Conservation (phyloP, 2,329 filamentous ascomycete genomes). For the Samsoniella hepiali region DNA sequence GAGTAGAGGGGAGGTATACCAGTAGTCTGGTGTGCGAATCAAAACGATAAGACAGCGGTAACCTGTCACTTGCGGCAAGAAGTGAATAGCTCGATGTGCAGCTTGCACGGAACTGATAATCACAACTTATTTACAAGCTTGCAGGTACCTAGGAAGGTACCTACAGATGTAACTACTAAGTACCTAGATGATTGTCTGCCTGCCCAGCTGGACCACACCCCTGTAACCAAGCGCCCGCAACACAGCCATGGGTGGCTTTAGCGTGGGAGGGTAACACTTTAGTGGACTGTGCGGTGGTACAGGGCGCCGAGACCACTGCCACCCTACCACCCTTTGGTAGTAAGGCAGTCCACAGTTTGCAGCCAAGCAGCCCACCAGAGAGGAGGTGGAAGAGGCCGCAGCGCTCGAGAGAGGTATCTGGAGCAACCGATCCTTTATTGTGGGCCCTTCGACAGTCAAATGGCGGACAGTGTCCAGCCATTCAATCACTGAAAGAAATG, state of each 20-base stretch:
- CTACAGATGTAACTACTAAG: too few relatives aligned
- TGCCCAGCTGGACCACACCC: too few relatives aligned
- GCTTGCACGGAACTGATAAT: too few relatives aligned
- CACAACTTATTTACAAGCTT: too few relatives aligned
- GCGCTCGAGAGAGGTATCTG: neutral
- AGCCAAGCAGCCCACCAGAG: neutral
- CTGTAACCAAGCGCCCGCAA: too few relatives aligned
- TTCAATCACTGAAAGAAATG: too few relatives aligned
- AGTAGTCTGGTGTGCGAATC: neutral
- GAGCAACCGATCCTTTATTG: conserved; percentile 11
- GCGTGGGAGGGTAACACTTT: neutral
- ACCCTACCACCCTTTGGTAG: neutral
- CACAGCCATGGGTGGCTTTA: neutral
- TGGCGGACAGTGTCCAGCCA: neutral
- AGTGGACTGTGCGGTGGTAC: neutral
- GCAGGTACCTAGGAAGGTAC: too few relatives aligned
- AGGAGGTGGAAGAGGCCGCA: too few relatives aligned
- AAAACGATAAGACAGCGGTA: neutral
- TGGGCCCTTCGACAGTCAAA: neutral
- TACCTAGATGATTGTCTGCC: too few relatives aligned
- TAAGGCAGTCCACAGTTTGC: too few relatives aligned
- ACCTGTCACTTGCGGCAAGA: too few relatives aligned
- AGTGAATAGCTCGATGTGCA: too few relatives aligned
- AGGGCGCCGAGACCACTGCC: neutral
- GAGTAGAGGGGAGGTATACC: neutral